Evolutionary conservation across 805 yeast species (phyloP), one percentile per base, ranked within the genome.

Genomic region (Debaryomyces prosopidis): DNA sequence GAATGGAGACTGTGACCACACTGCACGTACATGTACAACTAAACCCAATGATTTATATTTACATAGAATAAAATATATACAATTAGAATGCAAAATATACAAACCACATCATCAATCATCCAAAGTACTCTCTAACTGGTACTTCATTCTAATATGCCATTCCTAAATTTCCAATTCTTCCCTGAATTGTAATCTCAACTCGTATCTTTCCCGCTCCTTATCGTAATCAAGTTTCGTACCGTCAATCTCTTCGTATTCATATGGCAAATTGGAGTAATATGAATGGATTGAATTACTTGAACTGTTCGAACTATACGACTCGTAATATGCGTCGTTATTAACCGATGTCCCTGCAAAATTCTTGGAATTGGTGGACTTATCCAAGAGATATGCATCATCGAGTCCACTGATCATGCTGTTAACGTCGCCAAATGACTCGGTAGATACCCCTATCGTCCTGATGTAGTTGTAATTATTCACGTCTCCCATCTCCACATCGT

Each of bases 171-270:
- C 60, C 44, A 71, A 58, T 43, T 71, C 74, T 39, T 55, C 57
- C 49, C 69, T 50, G 43, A 71, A 62, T 47, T 69, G 74, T 44
- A 63, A 54, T 37, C 76, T 59, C 37, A 71, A 62, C 55, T 71
- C 73, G 23, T 58, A 50, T 46, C 73, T 58, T 50, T 71, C 76
- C 40, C 52, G 51, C 39, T 70, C 74, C 46, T 60, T 61, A 31
- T 63, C 63, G 26, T 53, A 53, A 18, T 54, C 42, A 20, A 42
- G 36, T 8, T 26, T 35, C 3, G 40, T 23, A 28, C 37, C 20
- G 23, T 11, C 14, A n/a, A 19, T 6, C 12, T 33, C 15, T 17
- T 23, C n/a, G 20, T 17, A 36, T 34, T 18, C 41, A 19, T 20
- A 42, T 26, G 26, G 39, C 23, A 33, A n/a, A 33, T 45, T 51